Evolutionary conservation across 164 flowering plant species (phyloP).

Genomic region (Dillenia suffruticosa): DNA sequence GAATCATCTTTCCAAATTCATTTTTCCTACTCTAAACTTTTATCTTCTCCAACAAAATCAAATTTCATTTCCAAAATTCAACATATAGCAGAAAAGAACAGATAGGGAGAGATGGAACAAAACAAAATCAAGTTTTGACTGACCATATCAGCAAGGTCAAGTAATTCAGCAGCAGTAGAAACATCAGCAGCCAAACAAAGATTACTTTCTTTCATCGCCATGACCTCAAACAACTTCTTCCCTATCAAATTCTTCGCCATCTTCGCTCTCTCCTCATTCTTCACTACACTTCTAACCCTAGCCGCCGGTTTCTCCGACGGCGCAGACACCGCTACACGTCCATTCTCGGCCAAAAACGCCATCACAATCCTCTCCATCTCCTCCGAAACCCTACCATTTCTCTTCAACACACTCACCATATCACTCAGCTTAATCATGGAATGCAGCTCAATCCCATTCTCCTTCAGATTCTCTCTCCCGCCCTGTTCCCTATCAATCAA

Average conservation of each 20-base stretch:
- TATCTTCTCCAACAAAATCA: too few relatives aligned
- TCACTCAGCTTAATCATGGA: slow-evolving; percentile 66
- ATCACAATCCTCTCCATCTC: slow-evolving; percentile 46
- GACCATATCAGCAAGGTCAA: slow-evolving; percentile 75
- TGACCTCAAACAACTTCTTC: slow-evolving; percentile 73
- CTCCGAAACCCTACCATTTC: slow-evolving; percentile 61
- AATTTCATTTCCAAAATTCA: too few relatives aligned
- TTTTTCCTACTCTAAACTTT: too few relatives aligned
- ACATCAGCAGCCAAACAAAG: slow-evolving; percentile 91
- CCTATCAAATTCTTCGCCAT: slow-evolving; percentile 71
- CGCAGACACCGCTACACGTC: slow-evolving; percentile 49
- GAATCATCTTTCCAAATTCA: too few relatives aligned
- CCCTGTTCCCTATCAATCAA: slow-evolving; percentile 91
- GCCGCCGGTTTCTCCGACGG: background rate
- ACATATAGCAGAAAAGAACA: too few relatives aligned
- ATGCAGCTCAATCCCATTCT: slow-evolving; percentile 67
- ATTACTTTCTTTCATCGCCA: slow-evolving; percentile 81
- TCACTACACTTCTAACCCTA: slow-evolving; percentile 20
- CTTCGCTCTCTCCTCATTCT: slow-evolving; percentile 64
- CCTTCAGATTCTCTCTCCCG: slow-evolving; percentile 79
- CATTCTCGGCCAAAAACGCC: slow-evolving; percentile 69
- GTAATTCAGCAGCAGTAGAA: slow-evolving; percentile 69
- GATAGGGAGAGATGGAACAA: too few relatives aligned
- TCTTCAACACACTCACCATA: slow-evolving; percentile 68
- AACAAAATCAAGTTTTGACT: too few relatives aligned